Evolutionary conservation across 2,329 filamentous ascomycete species (phyloP).

Genomic region (Didymellaceae sp.): DNA sequence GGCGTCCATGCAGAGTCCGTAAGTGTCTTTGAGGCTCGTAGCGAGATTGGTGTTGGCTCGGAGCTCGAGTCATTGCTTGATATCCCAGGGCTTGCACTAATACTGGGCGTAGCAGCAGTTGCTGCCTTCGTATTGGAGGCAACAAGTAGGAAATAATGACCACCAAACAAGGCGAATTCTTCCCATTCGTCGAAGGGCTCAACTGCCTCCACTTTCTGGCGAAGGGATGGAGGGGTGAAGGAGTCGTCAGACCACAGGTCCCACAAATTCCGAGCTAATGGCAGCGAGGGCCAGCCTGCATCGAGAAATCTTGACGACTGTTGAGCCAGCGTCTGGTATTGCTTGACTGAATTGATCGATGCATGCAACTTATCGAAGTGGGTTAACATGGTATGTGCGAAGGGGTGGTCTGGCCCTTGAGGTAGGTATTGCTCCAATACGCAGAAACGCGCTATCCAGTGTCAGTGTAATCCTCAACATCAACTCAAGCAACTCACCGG

Average conservation of each 20-base stretch:
- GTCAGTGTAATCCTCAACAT: background rate
- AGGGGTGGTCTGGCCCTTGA: slow-evolving; percentile 77
- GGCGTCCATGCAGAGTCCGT: slow-evolving; percentile 24
- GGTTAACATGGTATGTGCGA: slow-evolving; percentile 82
- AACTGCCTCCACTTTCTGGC: slow-evolving; percentile 68
- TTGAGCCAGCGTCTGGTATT: slow-evolving; percentile 69
- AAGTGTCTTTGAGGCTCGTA: slow-evolving; percentile 22
- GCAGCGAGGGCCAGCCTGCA: slow-evolving; percentile 71
- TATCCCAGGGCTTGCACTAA: background rate
- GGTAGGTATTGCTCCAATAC: slow-evolving; percentile 87
- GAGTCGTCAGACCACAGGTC: slow-evolving; percentile 75
- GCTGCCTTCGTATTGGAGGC: slow-evolving; percentile 57
- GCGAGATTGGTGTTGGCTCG: slow-evolving; percentile 20
- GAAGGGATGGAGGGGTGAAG: slow-evolving; percentile 68
- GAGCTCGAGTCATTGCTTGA: background rate
- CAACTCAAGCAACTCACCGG: slow-evolving; percentile 60
- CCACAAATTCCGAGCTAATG: slow-evolving; percentile 74
- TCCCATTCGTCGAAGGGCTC: slow-evolving; percentile 98
- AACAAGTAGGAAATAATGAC: slow-evolving; percentile 81
- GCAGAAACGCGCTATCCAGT: slow-evolving; percentile 73
- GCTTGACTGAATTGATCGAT: slow-evolving; percentile 74
- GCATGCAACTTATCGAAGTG: slow-evolving; percentile 84
- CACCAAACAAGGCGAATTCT: slow-evolving; percentile 83
- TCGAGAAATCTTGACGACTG: slow-evolving; percentile 72
- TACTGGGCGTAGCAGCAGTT: slow-evolving; percentile 10